Evolutionary conservation across 345 rosid species (phyloP).

Genomic region (Streptanthus diversifolius): DNA sequence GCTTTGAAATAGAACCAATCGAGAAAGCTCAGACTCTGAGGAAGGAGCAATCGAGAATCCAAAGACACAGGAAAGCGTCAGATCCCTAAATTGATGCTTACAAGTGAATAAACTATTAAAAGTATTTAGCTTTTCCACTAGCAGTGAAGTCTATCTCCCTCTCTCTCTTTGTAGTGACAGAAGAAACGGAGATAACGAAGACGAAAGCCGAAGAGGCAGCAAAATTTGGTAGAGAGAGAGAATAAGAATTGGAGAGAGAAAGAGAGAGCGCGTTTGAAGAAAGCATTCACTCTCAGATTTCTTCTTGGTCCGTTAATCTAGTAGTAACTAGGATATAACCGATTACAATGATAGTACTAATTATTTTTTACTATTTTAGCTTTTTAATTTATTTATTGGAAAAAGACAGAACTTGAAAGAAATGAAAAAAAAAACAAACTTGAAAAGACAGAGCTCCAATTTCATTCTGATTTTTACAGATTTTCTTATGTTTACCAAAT

Average conservation of each 20-base stretch:
- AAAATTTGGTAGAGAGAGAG: slow-evolving; percentile 18
- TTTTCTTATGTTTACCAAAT: neutral
- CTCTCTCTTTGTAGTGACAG: slow-evolving; percentile 21
- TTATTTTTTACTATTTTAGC: neutral
- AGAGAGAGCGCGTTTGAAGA: slow-evolving; percentile 40
- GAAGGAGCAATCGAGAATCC: slow-evolving; percentile 33
- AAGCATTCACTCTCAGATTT: slow-evolving; percentile 38
- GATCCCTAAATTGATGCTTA: slow-evolving; percentile 41
- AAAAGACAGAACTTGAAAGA: slow-evolving; percentile 6
- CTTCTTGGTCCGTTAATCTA: slow-evolving; percentile 35
- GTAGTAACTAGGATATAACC: slow-evolving; percentile 31
- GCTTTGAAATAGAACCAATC: slow-evolving; percentile 18
- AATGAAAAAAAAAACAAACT: neutral
- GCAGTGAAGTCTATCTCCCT: slow-evolving; percentile 12
- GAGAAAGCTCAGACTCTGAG: slow-evolving; percentile 16
- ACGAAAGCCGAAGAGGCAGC: slow-evolving; percentile 7
- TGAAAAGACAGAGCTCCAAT: slow-evolving; percentile 15
- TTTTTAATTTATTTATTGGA: neutral
- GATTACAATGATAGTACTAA: slow-evolving; percentile 2
- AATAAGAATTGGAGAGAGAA: slow-evolving; percentile 3
- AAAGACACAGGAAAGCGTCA: slow-evolving; percentile 20
- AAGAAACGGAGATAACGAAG: slow-evolving; percentile 39
- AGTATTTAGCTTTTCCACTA: slow-evolving; percentile 17
- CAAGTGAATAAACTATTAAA: slow-evolving; percentile 14
- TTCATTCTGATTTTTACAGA: slow-evolving; percentile 9